These are phyloP conservation scores for Fistulifera solaris DNA, from an alignment of 108 stramenopile species.

Conservation along the genomic window DNA sequence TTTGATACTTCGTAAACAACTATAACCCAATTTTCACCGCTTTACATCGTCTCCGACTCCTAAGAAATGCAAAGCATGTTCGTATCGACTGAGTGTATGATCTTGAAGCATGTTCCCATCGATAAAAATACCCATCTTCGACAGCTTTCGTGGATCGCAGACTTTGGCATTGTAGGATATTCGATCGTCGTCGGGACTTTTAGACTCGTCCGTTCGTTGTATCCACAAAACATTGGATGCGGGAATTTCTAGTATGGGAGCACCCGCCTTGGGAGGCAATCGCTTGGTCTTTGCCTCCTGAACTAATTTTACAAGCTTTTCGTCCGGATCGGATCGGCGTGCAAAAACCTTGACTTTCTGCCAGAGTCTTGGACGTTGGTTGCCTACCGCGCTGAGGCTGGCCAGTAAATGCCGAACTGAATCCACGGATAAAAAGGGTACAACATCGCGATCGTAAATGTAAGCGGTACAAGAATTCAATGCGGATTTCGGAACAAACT, in stretches of 20 bases:
- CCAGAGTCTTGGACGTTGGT: not conserved
- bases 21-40: too few species aligned
- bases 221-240: constrained; percentile 20
- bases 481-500: constrained; percentile 15
- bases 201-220: not conserved
- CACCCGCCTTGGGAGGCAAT: constrained; percentile 18
- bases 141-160: constrained; percentile 8
- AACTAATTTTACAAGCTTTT: constrained; percentile 14
- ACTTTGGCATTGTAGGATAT: constrained; percentile 5
- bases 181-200: constrained; percentile 1
- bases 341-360: constrained; percentile 9
- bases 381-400: constrained; percentile 13
- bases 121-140: not conserved
- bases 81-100: constrained; percentile 32
- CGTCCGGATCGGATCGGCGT: constrained; percentile 7
- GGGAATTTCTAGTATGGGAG: constrained; percentile 25
- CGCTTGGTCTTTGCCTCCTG: constrained; percentile 7
- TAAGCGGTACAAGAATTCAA: constrained; percentile 16
- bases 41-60: not conserved
- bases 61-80: constrained; percentile 28
- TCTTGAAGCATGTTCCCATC: constrained; percentile 23
- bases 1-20: too few species aligned
- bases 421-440: constrained; percentile 31
- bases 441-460: constrained; percentile 28
- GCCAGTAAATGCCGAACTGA: constrained; percentile 22